A percentile compares a stretch with the other conserved stretches of the same genome.
phyloP scores from a whole-genome alignment of 1,284 basidiomycete genomes.

The Ustilago loliicola region DNA sequence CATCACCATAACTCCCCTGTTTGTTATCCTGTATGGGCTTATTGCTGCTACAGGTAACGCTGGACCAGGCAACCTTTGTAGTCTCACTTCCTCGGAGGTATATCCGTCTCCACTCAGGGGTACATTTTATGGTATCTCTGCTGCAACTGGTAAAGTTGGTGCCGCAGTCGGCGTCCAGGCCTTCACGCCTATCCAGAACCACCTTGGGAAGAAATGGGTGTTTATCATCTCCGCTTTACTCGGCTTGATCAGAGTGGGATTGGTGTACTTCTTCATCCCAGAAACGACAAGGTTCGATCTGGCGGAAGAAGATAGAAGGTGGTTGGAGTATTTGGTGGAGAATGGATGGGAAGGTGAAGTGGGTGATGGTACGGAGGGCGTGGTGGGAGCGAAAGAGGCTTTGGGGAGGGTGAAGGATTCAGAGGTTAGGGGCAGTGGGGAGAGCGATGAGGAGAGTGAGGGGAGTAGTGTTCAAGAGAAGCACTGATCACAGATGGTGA shows the following conservation, averaged over 20 bases:
- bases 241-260: constrained; percentile 66
- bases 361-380: constrained; percentile 73
- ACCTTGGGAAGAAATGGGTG: constrained; percentile 71
- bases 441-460: constrained; percentile 4
- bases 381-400: constrained; percentile 11
- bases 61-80: constrained; percentile 81
- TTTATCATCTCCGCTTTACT: constrained; percentile 58
- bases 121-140: constrained; percentile 73
- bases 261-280: constrained; percentile 72
- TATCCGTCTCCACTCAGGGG: constrained; percentile 54
- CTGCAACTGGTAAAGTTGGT: constrained; percentile 81
- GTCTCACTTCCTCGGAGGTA: constrained; percentile 74
- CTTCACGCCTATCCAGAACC: constrained; percentile 79
- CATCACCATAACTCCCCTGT: constrained; percentile 77
- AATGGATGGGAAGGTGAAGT: constrained; percentile 79
- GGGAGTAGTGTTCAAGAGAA: not conserved
- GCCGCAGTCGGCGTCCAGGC: constrained; percentile 82
- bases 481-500: not conserved
- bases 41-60: constrained; percentile 74
- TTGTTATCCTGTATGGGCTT: constrained; percentile 71
- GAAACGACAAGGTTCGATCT: constrained; percentile 80
- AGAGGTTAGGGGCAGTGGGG: not conserved
- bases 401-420: constrained; percentile 23
- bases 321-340: constrained; percentile 76
- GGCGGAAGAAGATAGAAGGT: constrained; percentile 78